Evolutionary conservation across 225 moss, liverwort and hornwort species (phyloP), one percentile per base, ranked within the genome.

Genomic region (Physcomitrium patens): DNA sequence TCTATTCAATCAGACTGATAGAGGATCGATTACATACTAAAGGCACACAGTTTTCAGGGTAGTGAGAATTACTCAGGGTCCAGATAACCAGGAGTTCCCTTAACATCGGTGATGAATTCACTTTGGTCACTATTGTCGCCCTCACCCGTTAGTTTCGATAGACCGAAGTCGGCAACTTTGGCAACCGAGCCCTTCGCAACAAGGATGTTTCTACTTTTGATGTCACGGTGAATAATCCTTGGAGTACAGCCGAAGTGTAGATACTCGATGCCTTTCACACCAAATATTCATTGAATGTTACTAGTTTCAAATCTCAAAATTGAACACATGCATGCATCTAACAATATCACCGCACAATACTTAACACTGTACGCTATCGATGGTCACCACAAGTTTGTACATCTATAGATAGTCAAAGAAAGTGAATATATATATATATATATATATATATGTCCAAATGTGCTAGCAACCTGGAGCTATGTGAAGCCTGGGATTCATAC

Each of bases 81-180:
- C 19, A 92, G 60, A 63, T 92, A 92, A 48, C 90, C 92, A 11
- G 71, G 69, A 9, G 92, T 88, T 69, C 90, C 92, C 67, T 77
- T 80, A 50, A 90, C 88, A 65, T 50, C 20, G 0, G 92, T 90
- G 49, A 84, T 79, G 12, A 83, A 76, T 17, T 75, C 60, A 37
- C 28, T 73, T 71, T 37, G 28, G 50, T 44, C 71, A 2, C 72
- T 72, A 47, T 14, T 47, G 28, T 75, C 60, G 46, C 73, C 83
- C 24, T 60, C 69, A 2, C 69, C 53, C 57, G 76, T 79, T 4
- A 37, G 7, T 68, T 85, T 92, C 1, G 90, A 90, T 16, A 92
- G 76, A 27, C 92, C 92, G 20, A 92, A 92, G 47, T 90, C 90
- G n/a, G 90, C 84, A n/a, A 92, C 75, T 74, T 88, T 92, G 3